Base-by-base conservation (phyloP, 768 basidiomycete genomes). In the Tulasnella sp. region DNA sequence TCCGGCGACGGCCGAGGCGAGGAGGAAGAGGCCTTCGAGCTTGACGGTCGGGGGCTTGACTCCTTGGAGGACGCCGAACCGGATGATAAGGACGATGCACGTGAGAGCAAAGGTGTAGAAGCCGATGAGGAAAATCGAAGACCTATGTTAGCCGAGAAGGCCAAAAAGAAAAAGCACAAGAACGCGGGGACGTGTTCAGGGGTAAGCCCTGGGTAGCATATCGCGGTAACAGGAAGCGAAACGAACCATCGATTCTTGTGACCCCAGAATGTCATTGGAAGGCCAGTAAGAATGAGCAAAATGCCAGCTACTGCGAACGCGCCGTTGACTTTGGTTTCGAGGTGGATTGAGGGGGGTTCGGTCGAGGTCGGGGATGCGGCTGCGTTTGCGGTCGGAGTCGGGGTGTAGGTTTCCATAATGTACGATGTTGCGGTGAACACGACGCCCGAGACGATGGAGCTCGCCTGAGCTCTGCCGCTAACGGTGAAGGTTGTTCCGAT, bases 211-310 rank as follows among this genome's bases (percentile, higher is more conserved):
- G 39, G 32, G 39, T 35, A 44, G 9, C 37, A 51, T 39, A n/a
- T 42, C 37, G 16, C 20, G 2, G 16, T 5, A 70, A 77, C 79
- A 78, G 48, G 11, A 57, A n/a, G 32, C 11, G 73, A 48, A 57
- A 86, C 88, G 57, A 82, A 93, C 95, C 96, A 97, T 88, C 95
- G 87, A 84, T 98, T 96, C 88, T 97, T 97, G 86, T 96, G 95
- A 29, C 96, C 96, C 85, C 93, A 91, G 81, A 95, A 94, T 3
- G 93, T 93, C 74, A 93, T 93, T 11, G 95, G 94, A 7, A 96
- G 86, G 70, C 96, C 96, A 11, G 93, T 95, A 72, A 98, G 82
- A 81, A 98, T 95, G 83, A 98, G 90, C 79, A 98, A 84, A 5
- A 89, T 93, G 70, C 96, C 96, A 20, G 96, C 88, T 40, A 96